Conservation (phyloP, 495 filamentous ascomycete species). For the Penicillium atrosanguineum region DNA sequence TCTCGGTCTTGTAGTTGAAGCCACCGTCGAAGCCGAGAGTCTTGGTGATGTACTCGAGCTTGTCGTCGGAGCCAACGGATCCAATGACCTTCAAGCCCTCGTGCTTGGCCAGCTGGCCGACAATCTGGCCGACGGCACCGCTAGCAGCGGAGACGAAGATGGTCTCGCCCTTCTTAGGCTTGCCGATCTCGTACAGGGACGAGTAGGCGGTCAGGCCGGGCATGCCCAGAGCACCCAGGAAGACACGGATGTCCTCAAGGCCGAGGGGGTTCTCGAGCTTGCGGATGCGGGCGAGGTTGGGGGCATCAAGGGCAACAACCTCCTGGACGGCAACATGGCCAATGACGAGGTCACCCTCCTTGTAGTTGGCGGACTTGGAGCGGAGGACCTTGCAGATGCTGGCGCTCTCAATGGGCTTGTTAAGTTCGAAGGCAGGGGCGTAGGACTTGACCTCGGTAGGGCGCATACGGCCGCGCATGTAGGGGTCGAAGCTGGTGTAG, state of each 20-base stretch:
- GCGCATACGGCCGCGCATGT: constrained; percentile 72
- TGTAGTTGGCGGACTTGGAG: constrained; percentile 59
- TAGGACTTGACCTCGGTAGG: constrained; percentile 58
- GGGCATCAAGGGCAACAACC: constrained; percentile 42
- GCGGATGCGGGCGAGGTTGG: constrained; percentile 29
- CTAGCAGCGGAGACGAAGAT: constrained; percentile 82
- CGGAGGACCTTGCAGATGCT: constrained; percentile 63
- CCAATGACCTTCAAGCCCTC: constrained; percentile 86
- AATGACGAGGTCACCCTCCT: constrained; percentile 64
- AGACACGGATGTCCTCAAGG: constrained; percentile 45
- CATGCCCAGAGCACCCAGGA: constrained; percentile 81
- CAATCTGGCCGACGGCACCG: constrained; percentile 81
- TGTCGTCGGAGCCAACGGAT: constrained; percentile 65
- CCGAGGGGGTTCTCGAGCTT: constrained; percentile 45
- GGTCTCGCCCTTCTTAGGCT: constrained; percentile 85
- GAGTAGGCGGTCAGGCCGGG: constrained; percentile 83
- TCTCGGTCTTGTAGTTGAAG: constrained; percentile 78
- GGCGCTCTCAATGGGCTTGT: constrained; percentile 55
- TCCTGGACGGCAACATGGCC: constrained; percentile 61
- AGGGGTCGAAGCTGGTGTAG: constrained; percentile 85
- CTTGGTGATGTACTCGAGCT: constrained; percentile 63
- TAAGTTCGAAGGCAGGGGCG: constrained; percentile 53
- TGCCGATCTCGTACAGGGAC: constrained; percentile 75
- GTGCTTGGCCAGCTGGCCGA: constrained; percentile 82
- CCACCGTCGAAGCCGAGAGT: constrained; percentile 67